Percentiles rank a stretch among this genome's conserved stretches.
These are phyloP conservation scores for Catharanthus roseus DNA, from an alignment of 257 asterid species.

Conservation along the genomic window DNA sequence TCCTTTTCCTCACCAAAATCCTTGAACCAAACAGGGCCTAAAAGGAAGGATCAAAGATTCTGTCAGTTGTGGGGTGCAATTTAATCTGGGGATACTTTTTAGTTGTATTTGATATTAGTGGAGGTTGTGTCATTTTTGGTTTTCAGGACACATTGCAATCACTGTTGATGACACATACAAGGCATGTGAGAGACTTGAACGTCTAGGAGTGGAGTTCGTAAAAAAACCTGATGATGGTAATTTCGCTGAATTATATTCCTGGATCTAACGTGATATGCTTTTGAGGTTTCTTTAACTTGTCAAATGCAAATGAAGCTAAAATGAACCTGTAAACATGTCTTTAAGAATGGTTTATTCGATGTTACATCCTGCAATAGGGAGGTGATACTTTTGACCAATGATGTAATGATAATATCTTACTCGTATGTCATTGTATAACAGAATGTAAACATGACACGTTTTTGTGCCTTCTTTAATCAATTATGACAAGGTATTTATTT, in stretches of 20 bases:
- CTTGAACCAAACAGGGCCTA: too few species aligned
- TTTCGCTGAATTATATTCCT: slow-evolving; percentile 5
- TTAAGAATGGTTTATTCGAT: not conserved
- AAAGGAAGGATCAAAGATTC: not conserved
- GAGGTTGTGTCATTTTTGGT: not conserved
- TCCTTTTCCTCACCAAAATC: too few species aligned
- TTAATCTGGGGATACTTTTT: slow-evolving; percentile 2
- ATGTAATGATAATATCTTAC: not conserved
- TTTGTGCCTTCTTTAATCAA: too few species aligned
- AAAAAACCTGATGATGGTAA: slow-evolving; percentile 80
- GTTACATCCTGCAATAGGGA: not conserved
- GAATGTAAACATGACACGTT: too few species aligned
- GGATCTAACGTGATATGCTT: not conserved
- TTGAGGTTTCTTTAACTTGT: not conserved
- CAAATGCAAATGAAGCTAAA: not conserved
- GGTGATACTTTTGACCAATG: not conserved
- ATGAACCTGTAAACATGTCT: not conserved
- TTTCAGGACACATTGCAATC: slow-evolving; percentile 81
- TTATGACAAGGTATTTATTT: too few species aligned
- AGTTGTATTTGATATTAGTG: slow-evolving; percentile 3
- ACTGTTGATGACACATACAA: slow-evolving; percentile 70
- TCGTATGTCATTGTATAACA: too few species aligned
- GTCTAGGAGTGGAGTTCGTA: slow-evolving; percentile 73
- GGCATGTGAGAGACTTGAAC: slow-evolving; percentile 83
- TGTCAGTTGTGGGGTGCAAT: not conserved